Conservation (phyloP, 352 stramenopile species). For the Phytophthora melonis region DNA sequence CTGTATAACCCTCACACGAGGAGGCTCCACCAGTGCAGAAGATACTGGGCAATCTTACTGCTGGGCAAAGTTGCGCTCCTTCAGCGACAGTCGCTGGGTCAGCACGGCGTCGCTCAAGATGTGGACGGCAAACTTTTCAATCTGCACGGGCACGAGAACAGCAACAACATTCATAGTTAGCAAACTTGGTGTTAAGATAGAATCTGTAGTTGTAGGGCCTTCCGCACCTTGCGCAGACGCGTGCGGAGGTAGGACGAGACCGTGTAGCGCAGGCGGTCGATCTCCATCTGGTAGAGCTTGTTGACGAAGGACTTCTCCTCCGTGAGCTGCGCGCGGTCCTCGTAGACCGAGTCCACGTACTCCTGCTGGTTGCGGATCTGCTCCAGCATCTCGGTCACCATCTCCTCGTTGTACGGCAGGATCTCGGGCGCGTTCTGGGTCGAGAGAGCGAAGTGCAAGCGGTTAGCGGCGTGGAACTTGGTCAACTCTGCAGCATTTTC, state of each 20-base stretch:
- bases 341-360: conserved; percentile 83
- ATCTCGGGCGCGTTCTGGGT: conserved; percentile 82
- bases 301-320: conserved; percentile 86
- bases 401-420: conserved; percentile 78
- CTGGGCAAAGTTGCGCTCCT: conserved; percentile 79
- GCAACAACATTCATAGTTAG: neutral
- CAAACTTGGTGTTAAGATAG: too few relatives aligned
- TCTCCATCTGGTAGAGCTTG: conserved; percentile 92
- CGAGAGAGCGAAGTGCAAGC: neutral
- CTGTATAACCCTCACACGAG: too few relatives aligned
- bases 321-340: conserved; percentile 66
- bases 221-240: conserved; percentile 71
- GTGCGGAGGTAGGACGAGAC: conserved; percentile 85
- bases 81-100: conserved; percentile 69
- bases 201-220: neutral
- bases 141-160: conserved; percentile 55
- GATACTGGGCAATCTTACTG: conserved; percentile 50
- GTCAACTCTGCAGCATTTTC: conserved; percentile 25
- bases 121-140: conserved; percentile 79
- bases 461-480: conserved; percentile 7
- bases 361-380: conserved; percentile 90
- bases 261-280: conserved; percentile 88
- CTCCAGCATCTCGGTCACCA: conserved; percentile 85
- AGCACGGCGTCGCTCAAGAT: conserved; percentile 58
- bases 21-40: neutral